Conservation (phyloP, 306 rosid species). For the Vachellia collinsii region DNA sequence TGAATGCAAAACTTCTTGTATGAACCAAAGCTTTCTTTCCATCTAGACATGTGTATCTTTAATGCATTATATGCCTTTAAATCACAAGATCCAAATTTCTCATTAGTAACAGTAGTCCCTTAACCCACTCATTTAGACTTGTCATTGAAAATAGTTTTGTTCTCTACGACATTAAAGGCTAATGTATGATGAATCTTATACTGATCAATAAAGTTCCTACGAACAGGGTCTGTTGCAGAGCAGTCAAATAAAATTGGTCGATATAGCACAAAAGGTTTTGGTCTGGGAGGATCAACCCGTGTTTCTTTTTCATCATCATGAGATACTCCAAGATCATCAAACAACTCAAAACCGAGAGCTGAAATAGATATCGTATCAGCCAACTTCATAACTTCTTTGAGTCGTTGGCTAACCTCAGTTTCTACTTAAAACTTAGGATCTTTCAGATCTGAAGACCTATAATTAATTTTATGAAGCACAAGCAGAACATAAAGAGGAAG, state of each 20-base stretch:
- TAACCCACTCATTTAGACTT: constrained; percentile 40
- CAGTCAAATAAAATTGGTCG: constrained; percentile 37
- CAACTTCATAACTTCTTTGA: constrained; percentile 51
- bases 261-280: constrained; percentile 45
- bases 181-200: constrained; percentile 48
- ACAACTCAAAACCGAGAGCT: not conserved
- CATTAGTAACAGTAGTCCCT: too few relatives aligned
- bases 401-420: constrained; percentile 44
- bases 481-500: constrained; percentile 66
- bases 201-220: constrained; percentile 34
- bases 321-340: constrained; percentile 43
- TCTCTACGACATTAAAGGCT: constrained; percentile 43
- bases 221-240: not conserved
- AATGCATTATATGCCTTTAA: constrained; percentile 49
- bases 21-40: constrained; percentile 46
- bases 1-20: constrained; percentile 44
- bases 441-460: constrained; percentile 42
- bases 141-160: constrained; percentile 35
- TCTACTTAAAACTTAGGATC: constrained; percentile 35
- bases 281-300: constrained; percentile 30
- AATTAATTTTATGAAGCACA: constrained; percentile 50
- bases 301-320: not conserved
- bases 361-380: constrained; percentile 46
- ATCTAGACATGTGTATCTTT: constrained; percentile 59
- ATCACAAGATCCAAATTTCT: constrained; percentile 41